These are phyloP conservation scores for Fonsecaea pedrosoi DNA, from an alignment of 2,329 filamentous ascomycete species.

Conservation along the genomic window DNA sequence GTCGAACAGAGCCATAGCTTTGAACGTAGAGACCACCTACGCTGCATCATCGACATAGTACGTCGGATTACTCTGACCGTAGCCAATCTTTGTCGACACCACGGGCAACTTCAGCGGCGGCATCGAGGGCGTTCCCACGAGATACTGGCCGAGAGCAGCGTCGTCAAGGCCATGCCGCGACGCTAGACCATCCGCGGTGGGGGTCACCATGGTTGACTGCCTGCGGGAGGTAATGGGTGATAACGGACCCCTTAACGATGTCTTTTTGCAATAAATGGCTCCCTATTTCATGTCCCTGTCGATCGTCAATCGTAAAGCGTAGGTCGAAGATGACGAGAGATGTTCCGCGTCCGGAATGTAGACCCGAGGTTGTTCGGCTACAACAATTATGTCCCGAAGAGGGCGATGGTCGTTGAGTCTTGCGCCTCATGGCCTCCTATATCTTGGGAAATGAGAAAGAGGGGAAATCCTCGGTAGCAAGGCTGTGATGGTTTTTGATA, in stretches of 20 bases:
- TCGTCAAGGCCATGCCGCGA: slow-evolving; percentile 32
- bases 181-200: background rate
- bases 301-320: background rate
- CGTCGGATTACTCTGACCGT: slow-evolving; percentile 36
- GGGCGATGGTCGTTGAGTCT: background rate
- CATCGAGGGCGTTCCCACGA: slow-evolving; percentile 14
- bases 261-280: background rate
- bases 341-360: background rate
- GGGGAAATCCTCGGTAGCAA: background rate
- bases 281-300: background rate
- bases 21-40: slow-evolving; percentile 14
- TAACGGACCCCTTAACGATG: background rate
- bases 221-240: too few relatives aligned
- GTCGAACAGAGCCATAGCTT: background rate
- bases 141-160: slow-evolving; percentile 22
- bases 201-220: slow-evolving; percentile 4
- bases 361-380: slow-evolving; percentile 1
- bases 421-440: background rate
- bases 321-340: background rate
- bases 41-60: slow-evolving; percentile 35
- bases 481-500: background rate
- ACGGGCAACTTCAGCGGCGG: slow-evolving; percentile 27
- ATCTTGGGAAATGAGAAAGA: background rate
- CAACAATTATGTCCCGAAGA: background rate
- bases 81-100: slow-evolving; percentile 33